These are phyloP conservation scores for Corymbia maculata DNA, from an alignment of 345 rosid species.

Conservation along the genomic window DNA sequence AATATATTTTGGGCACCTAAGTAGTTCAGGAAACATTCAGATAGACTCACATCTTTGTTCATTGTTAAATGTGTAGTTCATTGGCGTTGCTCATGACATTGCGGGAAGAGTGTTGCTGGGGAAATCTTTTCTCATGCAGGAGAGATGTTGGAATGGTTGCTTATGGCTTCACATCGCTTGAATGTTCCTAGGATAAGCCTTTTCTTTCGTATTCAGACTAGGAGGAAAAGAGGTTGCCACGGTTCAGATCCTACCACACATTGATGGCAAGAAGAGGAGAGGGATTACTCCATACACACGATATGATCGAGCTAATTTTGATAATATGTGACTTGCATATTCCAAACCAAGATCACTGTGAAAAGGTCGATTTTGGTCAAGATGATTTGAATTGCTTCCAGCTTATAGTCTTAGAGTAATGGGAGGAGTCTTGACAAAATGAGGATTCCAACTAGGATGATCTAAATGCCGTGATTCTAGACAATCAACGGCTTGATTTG, in stretches of 20 bases:
- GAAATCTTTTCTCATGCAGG: too few relatives aligned
- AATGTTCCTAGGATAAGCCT: too few relatives aligned
- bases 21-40: neutral
- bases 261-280: neutral
- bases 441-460: neutral
- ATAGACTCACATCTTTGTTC: neutral
- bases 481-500: neutral
- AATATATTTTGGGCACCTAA: too few relatives aligned
- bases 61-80: neutral
- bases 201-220: too few relatives aligned
- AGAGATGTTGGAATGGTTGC: too few relatives aligned
- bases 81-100: too few relatives aligned
- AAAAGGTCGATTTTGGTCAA: neutral
- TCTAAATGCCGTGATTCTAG: neutral
- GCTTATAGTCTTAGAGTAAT: neutral
- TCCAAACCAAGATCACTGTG: neutral
- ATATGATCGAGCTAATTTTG: neutral
- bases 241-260: neutral
- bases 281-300: neutral
- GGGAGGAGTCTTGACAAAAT: neutral
- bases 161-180: neutral
- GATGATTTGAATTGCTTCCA: neutral
- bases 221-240: neutral
- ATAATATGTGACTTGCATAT: neutral
- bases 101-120: too few relatives aligned